Conservation (phyloP, 106 monocot species). For the Apostasia ramifera region DNA sequence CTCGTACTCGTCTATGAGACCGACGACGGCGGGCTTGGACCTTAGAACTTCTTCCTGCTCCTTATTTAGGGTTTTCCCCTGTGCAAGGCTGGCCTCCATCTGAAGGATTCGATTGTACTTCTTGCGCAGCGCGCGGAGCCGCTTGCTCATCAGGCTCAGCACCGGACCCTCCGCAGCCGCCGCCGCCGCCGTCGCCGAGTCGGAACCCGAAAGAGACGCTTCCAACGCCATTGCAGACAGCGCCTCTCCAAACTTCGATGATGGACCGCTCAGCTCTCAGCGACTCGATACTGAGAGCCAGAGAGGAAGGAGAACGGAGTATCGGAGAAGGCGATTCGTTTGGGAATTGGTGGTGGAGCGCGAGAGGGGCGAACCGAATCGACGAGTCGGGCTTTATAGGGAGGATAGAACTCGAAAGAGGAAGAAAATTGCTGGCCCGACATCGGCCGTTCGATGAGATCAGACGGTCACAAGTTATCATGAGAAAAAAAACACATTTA, state of each 20-base stretch:
- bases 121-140: conserved; percentile 78
- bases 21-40: conserved; percentile 56
- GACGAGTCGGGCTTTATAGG: no score
- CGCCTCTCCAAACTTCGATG: conserved; percentile 6
- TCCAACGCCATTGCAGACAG: not conserved
- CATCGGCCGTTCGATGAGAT: no score
- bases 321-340: no score
- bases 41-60: conserved; percentile 88
- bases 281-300: no score
- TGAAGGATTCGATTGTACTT: conserved; percentile 87
- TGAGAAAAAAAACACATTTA: no score
- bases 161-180: conserved; percentile 70
- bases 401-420: no score
- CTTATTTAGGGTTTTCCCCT: conserved; percentile 75
- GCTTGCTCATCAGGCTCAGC: conserved; percentile 66
- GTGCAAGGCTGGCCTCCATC: conserved; percentile 68
- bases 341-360: no score
- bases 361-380: no score
- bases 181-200: conserved; percentile 3
- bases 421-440: no score
- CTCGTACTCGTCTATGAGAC: conserved; percentile 84
- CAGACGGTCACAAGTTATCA: no score
- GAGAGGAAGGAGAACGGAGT: no score
- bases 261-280: not conserved
- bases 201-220: no score